Conservation (phyloP, 208 protist species). For the Trypanosoma platydactyli region DNA sequence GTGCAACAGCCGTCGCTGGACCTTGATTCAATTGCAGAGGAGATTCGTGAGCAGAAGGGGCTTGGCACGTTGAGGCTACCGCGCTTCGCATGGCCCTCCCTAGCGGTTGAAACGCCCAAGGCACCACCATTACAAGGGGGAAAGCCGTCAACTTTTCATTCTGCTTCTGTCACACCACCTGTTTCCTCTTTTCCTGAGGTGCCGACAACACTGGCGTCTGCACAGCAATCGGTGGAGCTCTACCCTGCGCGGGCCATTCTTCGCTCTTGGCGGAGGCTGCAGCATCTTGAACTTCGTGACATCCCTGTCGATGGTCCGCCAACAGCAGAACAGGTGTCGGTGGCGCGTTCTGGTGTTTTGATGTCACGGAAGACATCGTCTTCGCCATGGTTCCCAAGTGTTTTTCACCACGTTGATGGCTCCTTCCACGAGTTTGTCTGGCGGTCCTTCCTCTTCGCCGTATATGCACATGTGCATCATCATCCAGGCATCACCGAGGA, state of each 20-base stretch:
- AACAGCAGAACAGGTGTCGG: conserved; percentile 30
- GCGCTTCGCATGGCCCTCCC: conserved; percentile 21
- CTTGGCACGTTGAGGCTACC: conserved; percentile 25
- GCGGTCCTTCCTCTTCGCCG: conserved; percentile 49
- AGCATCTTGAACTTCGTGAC: conserved; percentile 30
- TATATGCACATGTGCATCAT: conserved; percentile 57
- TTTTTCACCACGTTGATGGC: conserved; percentile 87
- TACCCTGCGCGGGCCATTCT: conserved; percentile 20
- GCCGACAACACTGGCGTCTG: conserved; percentile 7
- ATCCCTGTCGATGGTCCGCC: conserved; percentile 47
- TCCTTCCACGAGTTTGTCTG: conserved; percentile 80
- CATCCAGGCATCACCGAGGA: conserved; percentile 56
- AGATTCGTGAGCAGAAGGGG: conserved; percentile 22
- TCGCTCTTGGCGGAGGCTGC: conserved; percentile 21
- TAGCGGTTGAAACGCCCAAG: neutral
- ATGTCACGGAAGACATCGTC: neutral
- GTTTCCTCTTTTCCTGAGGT: neutral
- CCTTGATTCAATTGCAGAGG: conserved; percentile 19
- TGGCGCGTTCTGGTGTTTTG: conserved; percentile 24
- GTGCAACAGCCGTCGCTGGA: conserved; percentile 45
- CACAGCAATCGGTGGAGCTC: conserved; percentile 5
- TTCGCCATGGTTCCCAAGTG: conserved; percentile 58
- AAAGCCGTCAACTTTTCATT: no score
- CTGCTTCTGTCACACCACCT: neutral
- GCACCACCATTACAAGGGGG: neutral